Conservation (phyloP, 495 filamentous ascomycete genomes). For the Penicillium odoratum region DNA sequence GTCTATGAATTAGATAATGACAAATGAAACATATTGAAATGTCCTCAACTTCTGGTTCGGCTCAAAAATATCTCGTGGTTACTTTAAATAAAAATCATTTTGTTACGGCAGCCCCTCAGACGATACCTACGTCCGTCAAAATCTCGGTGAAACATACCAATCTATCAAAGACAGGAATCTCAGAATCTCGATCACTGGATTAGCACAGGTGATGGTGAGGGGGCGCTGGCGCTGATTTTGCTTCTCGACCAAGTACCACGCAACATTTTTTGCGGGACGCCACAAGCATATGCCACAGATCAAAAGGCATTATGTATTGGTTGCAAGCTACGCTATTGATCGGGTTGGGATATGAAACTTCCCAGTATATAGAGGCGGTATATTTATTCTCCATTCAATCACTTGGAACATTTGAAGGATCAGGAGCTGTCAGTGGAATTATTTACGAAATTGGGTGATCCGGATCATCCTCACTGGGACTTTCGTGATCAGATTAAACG, state of each 20-base stretch:
- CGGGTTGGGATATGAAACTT: constrained; percentile 30
- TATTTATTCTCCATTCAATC: constrained; percentile 39
- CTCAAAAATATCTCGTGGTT: constrained; percentile 14
- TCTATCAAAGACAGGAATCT: constrained; percentile 14
- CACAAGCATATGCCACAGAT: constrained; percentile 33
- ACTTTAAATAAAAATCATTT: constrained; percentile 24
- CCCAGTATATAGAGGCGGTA: constrained; percentile 26
- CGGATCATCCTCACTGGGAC: constrained; percentile 20
- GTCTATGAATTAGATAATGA: constrained; percentile 9
- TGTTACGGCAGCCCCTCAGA: constrained; percentile 28
- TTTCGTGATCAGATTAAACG: constrained; percentile 19
- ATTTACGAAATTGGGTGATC: constrained; percentile 25
- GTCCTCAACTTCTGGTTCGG: constrained; percentile 28
- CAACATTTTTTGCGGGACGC: constrained; percentile 33
- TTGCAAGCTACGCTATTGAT: constrained; percentile 27
- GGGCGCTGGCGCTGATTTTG: constrained; percentile 33
- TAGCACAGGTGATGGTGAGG: constrained; percentile 12
- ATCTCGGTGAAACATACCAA: constrained; percentile 14
- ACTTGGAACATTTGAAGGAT: constrained; percentile 31
- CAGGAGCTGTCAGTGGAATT: constrained; percentile 29
- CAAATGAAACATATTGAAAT: constrained; percentile 14
- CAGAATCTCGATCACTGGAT: constrained; percentile 17
- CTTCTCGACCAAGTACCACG: constrained; percentile 38
- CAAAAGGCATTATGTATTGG: constrained; percentile 26
- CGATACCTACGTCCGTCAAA: constrained; percentile 19